Percentiles rank a stretch among this genome's conserved stretches.
Conservation (phyloP, 768 basidiomycete genomes). For the Clitopilus passeckerianus region DNA sequence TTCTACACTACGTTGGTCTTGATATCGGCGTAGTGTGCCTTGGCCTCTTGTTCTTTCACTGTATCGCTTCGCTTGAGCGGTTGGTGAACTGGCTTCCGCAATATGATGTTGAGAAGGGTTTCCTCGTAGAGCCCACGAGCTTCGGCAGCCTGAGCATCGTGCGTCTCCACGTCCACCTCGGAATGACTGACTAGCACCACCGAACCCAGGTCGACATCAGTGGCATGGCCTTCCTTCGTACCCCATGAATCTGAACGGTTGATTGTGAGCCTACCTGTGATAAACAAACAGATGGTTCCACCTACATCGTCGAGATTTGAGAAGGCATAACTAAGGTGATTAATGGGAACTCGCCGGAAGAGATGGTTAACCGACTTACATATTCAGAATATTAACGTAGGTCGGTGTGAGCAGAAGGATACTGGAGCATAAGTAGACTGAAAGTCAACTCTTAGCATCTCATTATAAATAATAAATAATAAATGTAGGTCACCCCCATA, state of each 20-base stretch:
- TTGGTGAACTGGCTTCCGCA: slow-evolving; percentile 34
- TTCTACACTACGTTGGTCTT: slow-evolving; percentile 61
- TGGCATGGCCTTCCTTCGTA: slow-evolving; percentile 79
- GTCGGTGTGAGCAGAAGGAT: slow-evolving; percentile 80
- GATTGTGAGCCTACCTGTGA: neutral
- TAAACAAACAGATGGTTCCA: slow-evolving; percentile 8
- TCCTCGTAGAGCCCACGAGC: slow-evolving; percentile 84
- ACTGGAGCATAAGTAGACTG: slow-evolving; percentile 73
- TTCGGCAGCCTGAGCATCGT: slow-evolving; percentile 77
- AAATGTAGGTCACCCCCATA: no score
- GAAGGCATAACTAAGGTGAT: slow-evolving; percentile 68
- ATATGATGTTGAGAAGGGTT: slow-evolving; percentile 67
- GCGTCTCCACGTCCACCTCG: slow-evolving; percentile 84
- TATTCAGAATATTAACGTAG: slow-evolving; percentile 72
- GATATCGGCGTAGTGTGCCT: slow-evolving; percentile 85
- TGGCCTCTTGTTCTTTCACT: slow-evolving; percentile 70
- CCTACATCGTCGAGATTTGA: slow-evolving; percentile 81
- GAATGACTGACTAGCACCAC: slow-evolving; percentile 77
- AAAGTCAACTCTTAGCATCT: neutral
- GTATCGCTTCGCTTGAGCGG: slow-evolving; percentile 30
- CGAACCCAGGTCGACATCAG: slow-evolving; percentile 75
- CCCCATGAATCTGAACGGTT: slow-evolving; percentile 79
- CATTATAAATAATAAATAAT: no score
- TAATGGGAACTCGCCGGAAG: neutral
- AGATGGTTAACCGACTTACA: slow-evolving; percentile 40